Evolutionary conservation across 805 yeast species (phyloP).

Genomic region (Wickerhamomyces silvicola): DNA sequence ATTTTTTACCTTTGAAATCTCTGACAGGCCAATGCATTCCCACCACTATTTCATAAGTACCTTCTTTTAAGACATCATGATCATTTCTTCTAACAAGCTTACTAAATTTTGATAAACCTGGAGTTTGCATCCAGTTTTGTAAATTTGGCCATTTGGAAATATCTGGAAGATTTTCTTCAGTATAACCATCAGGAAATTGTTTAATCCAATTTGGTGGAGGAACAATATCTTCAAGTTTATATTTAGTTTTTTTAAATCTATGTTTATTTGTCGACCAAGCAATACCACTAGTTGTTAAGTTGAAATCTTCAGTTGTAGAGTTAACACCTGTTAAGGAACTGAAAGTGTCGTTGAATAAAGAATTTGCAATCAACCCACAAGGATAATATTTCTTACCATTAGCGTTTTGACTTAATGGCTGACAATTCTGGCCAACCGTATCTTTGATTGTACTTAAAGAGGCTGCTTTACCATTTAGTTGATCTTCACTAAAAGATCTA

Average conservation of each 20-base stretch:
- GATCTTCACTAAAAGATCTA: conserved; percentile 78
- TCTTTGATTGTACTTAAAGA: conserved; percentile 43
- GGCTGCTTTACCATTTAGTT: conserved; percentile 72
- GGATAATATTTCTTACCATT: conserved; percentile 67
- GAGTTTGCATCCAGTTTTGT: conserved; percentile 84
- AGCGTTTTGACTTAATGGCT: conserved; percentile 49
- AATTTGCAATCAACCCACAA: conserved; percentile 79
- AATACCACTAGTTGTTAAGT: conserved; percentile 47
- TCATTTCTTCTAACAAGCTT: conserved; percentile 62
- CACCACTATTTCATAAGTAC: conserved; percentile 56
- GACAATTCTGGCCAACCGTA: conserved; percentile 48
- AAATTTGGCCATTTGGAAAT: conserved; percentile 59
- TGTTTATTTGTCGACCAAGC: conserved; percentile 68
- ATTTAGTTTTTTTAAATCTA: conserved; percentile 58
- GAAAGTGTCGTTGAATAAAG: conserved; percentile 73
- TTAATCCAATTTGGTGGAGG: conserved; percentile 85
- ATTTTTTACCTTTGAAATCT: conserved; percentile 62
- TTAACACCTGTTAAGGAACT: conserved; percentile 32
- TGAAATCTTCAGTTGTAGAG: conserved; percentile 34
- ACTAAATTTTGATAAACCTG: conserved; percentile 63
- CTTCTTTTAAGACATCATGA: conserved; percentile 44
- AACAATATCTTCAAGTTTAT: conserved; percentile 51
- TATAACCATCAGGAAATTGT: conserved; percentile 68
- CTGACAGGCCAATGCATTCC: conserved; percentile 79
- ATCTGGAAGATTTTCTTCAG: conserved; percentile 62